Evolutionary conservation across 208 protist genomes (phyloP), one percentile per base, ranked within the genome.

Genomic region (Trypanosoma mega): DNA sequence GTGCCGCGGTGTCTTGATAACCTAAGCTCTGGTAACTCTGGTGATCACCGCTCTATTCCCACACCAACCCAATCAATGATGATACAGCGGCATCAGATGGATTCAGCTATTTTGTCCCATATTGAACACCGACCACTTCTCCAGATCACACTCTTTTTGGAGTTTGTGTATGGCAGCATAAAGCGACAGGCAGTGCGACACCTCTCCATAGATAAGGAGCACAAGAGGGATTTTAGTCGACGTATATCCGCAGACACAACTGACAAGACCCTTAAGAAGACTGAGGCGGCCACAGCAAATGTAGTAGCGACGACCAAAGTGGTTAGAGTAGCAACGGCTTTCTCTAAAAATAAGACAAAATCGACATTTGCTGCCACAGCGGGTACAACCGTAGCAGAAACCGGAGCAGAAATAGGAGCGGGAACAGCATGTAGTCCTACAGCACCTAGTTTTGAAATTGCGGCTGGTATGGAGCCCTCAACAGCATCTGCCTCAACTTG

Each of bases 111-210:
- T n/a, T 30, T 80, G 43, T 41, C 39, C 21, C 49, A 67, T 37
- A 82, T 88, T 47, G 56, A 78, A 57, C n/a, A 30, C 6, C 74
- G 80, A 18, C 76, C 78, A 49, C 53, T 92, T 33, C 70, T 92
- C 29, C 77, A 87, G 45, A 76, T 67, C 0, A 92, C 85, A 6
- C n/a, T 92, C n/a, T 85, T 92, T 58, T 44, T 71, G n/a, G 61
- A 69, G 30, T 63, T 52, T 51, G 20, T 23, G 11, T 63, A 63
- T 12, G 23, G 21, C 11, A 45, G 45, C 39, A 56, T 61, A 18
- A 12, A 18, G 20, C 1, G 23, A 18, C 21, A 36, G 11, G 2
- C 36, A 18, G 14, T 8, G 11, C n/a, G 18, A 53, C 3, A 34
- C 18, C 24, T 37, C 14, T 7, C 9, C 12, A 2, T 29, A 20